Conservation (phyloP, 352 stramenopile species). For the Aphanomyces stellatus region DNA sequence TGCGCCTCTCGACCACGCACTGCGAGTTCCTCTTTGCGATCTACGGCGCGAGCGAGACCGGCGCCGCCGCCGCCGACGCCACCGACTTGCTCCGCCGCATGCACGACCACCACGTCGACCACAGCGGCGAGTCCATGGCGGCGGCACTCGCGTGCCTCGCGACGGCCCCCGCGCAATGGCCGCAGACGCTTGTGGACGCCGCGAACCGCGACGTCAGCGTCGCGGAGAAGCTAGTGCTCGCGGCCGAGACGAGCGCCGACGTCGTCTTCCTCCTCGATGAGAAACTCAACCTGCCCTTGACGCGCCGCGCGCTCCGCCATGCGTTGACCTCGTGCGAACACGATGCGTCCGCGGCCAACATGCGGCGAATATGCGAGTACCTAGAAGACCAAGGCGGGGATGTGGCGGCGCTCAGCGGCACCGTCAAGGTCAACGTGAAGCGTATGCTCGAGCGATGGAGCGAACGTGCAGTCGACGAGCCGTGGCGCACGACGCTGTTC, state of each 20-base stretch:
- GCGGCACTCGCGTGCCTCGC: no score
- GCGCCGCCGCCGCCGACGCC: background rate
- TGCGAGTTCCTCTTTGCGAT: slow-evolving; percentile 2
- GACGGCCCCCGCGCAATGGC: no score
- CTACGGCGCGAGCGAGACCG: background rate
- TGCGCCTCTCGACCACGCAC: background rate
- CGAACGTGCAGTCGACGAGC: background rate
- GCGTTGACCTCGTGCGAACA: background rate
- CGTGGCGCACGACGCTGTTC: background rate
- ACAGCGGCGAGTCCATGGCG: background rate
- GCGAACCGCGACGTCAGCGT: background rate
- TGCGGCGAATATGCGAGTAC: background rate
- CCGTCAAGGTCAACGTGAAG: background rate
- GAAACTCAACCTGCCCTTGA: no score
- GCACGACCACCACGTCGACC: no score
- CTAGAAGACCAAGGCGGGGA: background rate
- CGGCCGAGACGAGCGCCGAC: background rate
- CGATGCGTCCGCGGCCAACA: background rate
- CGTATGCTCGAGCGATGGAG: background rate
- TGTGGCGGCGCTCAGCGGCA: background rate
- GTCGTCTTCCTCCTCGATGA: background rate
- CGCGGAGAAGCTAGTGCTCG: background rate
- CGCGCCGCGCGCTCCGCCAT: no score
- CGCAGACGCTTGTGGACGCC: background rate
- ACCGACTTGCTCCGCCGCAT: no score